phyloP scores from a whole-genome alignment of 1,139 yeast species.

The Yamadazyma diospyri region DNA sequence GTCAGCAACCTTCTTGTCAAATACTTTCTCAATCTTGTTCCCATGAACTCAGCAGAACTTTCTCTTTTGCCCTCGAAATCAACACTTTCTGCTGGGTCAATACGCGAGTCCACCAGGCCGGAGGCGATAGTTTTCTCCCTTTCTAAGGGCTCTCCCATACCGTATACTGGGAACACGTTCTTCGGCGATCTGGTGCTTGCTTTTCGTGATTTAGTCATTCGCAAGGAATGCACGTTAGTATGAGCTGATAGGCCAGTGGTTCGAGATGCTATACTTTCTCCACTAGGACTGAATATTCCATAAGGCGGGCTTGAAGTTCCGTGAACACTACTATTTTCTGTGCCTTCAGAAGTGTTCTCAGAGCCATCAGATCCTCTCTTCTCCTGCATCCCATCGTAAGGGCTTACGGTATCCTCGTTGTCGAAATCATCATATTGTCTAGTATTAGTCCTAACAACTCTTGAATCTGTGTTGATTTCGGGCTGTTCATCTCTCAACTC shows the following conservation, averaged over 20 bases:
- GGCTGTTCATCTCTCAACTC: constrained; percentile 80
- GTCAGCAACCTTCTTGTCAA: constrained; percentile 11
- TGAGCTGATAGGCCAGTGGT: constrained; percentile 2
- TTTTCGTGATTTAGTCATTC: constrained; percentile 11
- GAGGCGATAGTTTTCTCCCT: constrained; percentile 58
- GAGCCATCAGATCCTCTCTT: constrained; percentile 1
- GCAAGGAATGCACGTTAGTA: constrained; percentile 2
- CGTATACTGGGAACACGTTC: constrained; percentile 75
- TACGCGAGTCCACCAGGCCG: constrained; percentile 16
- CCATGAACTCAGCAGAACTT: constrained; percentile 27
- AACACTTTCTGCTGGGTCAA: constrained; percentile 7
- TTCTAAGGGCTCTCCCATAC: constrained; percentile 63
- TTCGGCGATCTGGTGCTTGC: constrained; percentile 52
- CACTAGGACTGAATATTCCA: constrained; percentile 2
- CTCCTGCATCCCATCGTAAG: no score
- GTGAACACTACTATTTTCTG: no score
- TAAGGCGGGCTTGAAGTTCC: constrained; percentile 3
- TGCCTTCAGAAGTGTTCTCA: constrained; percentile 5
- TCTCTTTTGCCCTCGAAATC: background rate
- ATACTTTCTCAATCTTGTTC: constrained; percentile 15
- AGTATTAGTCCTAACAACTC: constrained; percentile 54
- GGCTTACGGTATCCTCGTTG: constrained; percentile 1
- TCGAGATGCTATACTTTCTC: constrained; percentile 4
- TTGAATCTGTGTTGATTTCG: constrained; percentile 67
- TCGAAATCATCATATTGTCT: constrained; percentile 6